These are phyloP conservation scores for Letharia lupina DNA, from an alignment of 495 filamentous ascomycete species.

Conservation along the genomic window DNA sequence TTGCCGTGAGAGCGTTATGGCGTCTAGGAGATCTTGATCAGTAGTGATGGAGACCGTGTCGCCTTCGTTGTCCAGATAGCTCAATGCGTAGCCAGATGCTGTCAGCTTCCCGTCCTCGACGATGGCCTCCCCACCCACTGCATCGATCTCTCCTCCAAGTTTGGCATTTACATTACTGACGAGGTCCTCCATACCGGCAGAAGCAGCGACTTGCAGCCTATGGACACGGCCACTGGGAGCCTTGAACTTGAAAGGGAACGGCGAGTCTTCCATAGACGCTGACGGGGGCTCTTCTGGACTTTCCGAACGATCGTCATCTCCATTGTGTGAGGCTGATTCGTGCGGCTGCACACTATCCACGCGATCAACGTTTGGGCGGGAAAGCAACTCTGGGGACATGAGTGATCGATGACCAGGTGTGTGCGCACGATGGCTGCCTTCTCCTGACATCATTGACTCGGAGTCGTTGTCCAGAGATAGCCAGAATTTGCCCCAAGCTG, in stretches of 20 bases:
- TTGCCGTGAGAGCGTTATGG: constrained; percentile 72
- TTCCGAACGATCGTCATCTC: constrained; percentile 65
- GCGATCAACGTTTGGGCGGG: constrained; percentile 52
- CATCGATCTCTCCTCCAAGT: constrained; percentile 76
- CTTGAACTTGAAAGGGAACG: constrained; percentile 99
- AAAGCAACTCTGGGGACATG: constrained; percentile 63
- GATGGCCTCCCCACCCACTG: constrained; percentile 71
- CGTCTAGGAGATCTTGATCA: constrained; percentile 84
- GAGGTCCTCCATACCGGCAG: constrained; percentile 73
- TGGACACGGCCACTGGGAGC: constrained; percentile 93
- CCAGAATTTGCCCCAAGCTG: constrained; percentile 99
- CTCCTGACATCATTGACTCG: constrained; percentile 90
- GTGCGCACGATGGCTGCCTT: constrained; percentile 56
- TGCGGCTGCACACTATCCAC: constrained; percentile 80
- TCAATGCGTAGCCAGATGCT: constrained; percentile 80
- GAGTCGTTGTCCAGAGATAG: constrained; percentile 92
- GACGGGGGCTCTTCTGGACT: constrained; percentile 32
- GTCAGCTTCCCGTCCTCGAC: constrained; percentile 70
- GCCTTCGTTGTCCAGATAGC: constrained; percentile 95
- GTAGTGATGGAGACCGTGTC: constrained; percentile 97
- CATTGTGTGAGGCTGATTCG: constrained; percentile 90
- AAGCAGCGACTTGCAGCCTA: constrained; percentile 73
- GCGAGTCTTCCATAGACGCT: constrained; percentile 53
- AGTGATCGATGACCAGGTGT: constrained; percentile 55
- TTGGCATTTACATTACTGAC: constrained; percentile 74